phyloP scores from a whole-genome alignment of 495 filamentous ascomycete genomes.

The Hypoxylon fragiforme region DNA sequence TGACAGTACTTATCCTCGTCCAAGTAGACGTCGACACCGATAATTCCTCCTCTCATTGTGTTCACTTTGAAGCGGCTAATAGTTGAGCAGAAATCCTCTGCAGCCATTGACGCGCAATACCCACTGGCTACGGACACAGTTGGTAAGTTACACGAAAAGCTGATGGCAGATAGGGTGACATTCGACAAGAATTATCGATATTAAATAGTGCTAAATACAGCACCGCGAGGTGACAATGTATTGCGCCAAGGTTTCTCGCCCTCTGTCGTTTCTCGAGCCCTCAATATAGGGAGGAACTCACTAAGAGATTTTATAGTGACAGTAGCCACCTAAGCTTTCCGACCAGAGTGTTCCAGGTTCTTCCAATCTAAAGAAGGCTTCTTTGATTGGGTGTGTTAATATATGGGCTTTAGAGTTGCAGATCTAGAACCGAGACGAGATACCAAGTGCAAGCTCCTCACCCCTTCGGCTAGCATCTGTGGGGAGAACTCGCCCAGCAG shows the following conservation, averaged over 20 bases:
- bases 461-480: constrained; percentile 22
- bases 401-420: constrained; percentile 30
- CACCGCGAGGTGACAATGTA: constrained; percentile 8
- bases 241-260: constrained; percentile 9
- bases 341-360: constrained; percentile 28
- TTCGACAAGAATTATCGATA: constrained; percentile 9
- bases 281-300: no score
- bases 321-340: constrained; percentile 1
- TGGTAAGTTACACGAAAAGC: neutral
- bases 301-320: no score
- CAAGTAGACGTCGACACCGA: neutral
- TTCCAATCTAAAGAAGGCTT: constrained; percentile 15
- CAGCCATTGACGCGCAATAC: no score
- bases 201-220: constrained; percentile 25
- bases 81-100: constrained; percentile 10
- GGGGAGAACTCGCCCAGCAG: constrained; percentile 13
- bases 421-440: constrained; percentile 26
- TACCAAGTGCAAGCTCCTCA: constrained; percentile 3
- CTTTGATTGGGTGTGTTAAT: constrained; percentile 16
- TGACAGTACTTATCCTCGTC: neutral
- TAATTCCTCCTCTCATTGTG: neutral
- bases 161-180: neutral
- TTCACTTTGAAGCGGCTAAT: constrained; percentile 23
- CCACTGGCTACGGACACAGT: neutral
- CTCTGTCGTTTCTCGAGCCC: neutral